phyloP scores from a whole-genome alignment of 768 basidiomycete species.

The Roridomyces roridus region DNA sequence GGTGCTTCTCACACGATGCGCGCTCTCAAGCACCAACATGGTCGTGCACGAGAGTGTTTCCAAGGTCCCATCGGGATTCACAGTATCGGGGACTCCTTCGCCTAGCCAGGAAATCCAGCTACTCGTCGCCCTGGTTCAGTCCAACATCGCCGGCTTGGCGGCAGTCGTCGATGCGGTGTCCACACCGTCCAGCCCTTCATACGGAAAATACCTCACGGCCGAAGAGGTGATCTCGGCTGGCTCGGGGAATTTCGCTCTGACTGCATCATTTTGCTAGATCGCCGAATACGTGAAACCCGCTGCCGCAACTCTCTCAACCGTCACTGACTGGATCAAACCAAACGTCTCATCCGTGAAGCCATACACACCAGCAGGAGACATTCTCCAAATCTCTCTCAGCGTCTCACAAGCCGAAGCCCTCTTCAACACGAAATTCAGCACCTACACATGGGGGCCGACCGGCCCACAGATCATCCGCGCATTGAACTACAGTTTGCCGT shows the following conservation, averaged over 20 bases:
- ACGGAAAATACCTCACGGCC: slow-evolving; percentile 3
- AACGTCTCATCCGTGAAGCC: slow-evolving; percentile 5
- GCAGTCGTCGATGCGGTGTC: slow-evolving; percentile 9
- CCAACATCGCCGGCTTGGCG: slow-evolving; percentile 6
- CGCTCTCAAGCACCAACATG: slow-evolving; percentile 6
- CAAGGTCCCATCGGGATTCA: slow-evolving; percentile 4
- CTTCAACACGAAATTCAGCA: slow-evolving; percentile 6
- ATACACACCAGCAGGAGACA: slow-evolving; percentile 10
- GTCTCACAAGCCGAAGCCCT: slow-evolving; percentile 4
- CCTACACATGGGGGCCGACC: not conserved
- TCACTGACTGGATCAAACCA: slow-evolving; percentile 10
- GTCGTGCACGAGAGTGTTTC: slow-evolving; percentile 10
- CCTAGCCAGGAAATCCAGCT: slow-evolving; percentile 11
- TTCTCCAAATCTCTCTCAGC: slow-evolving; percentile 8
- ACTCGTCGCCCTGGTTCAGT: slow-evolving; percentile 6
- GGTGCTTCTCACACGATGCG: not conserved
- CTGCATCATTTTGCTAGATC: not conserved
- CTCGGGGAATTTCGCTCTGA: not conserved
- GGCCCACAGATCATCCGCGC: slow-evolving; percentile 8
- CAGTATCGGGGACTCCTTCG: not conserved
- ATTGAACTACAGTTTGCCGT: slow-evolving; percentile 5
- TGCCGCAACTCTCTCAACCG: not conserved
- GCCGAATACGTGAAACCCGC: slow-evolving; percentile 1
- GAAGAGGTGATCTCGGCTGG: slow-evolving; percentile 1
- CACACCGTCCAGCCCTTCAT: not conserved